Conservation (phyloP, 495 filamentous ascomycete species). For the Talaromyces wortmannii region DNA sequence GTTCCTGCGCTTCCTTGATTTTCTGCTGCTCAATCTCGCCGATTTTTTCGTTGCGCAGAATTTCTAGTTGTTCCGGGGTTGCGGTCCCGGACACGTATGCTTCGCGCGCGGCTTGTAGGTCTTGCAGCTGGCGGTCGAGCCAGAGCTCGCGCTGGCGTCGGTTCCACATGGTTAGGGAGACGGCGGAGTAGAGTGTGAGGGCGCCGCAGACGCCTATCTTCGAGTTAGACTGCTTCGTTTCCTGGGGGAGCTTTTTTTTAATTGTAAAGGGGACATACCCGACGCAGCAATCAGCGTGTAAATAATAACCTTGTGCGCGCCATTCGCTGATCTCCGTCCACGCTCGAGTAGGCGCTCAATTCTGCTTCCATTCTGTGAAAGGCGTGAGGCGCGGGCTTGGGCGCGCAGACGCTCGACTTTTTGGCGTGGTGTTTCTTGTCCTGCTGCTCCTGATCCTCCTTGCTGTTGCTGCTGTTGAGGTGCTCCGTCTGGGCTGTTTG, state of each 20-base stretch:
- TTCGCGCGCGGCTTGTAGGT: constrained; percentile 50
- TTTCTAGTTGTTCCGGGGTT: constrained; percentile 38
- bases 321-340: constrained; percentile 72
- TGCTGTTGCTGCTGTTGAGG: constrained; percentile 9
- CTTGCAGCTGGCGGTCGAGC: constrained; percentile 55
- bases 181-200: constrained; percentile 71
- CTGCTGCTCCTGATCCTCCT: constrained; percentile 10
- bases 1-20: constrained; percentile 33
- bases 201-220: constrained; percentile 61
- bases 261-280: constrained; percentile 46
- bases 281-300: constrained; percentile 70
- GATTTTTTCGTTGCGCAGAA: constrained; percentile 56
- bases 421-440: constrained; percentile 74
- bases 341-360: constrained; percentile 64
- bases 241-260: neutral
- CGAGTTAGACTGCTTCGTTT: neutral
- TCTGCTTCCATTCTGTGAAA: constrained; percentile 50
- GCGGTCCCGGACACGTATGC: constrained; percentile 57
- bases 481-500: constrained; percentile 14
- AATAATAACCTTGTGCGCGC: constrained; percentile 72
- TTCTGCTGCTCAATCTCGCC: constrained; percentile 38
- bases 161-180: constrained; percentile 86
- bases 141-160: constrained; percentile 60
- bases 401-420: constrained; percentile 83
- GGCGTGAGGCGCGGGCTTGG: constrained; percentile 63